A percentile compares a stretch with the other conserved stretches of the same genome.
phyloP scores from a whole-genome alignment of 148 eudicot species.

The Tetragonia tetragonoides region DNA sequence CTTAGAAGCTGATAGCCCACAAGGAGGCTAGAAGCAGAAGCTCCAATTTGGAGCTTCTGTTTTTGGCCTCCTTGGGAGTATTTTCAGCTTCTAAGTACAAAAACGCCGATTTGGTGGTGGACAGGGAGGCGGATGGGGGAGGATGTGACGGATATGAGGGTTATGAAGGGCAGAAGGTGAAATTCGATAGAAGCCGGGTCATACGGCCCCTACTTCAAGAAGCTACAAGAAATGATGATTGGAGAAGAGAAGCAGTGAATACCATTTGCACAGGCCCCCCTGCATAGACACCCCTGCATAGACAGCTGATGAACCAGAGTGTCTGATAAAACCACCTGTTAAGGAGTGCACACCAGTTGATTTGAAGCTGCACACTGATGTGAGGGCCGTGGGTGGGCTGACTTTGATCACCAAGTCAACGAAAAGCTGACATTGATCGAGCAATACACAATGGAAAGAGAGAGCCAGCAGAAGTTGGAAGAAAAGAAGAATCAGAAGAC shows the following conservation, averaged over 20 bases:
- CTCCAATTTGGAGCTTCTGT: no score
- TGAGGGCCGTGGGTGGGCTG: slow-evolving; percentile 85
- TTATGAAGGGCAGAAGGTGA: no score
- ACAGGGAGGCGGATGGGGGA: no score
- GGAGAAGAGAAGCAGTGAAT: slow-evolving; percentile 82
- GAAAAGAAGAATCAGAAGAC: slow-evolving; percentile 82
- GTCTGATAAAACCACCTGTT: slow-evolving; percentile 72
- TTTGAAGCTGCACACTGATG: slow-evolving; percentile 71
- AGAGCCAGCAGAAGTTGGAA: slow-evolving; percentile 72
- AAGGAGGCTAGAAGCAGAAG: slow-evolving; percentile 32
- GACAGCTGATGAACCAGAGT: slow-evolving; percentile 95
- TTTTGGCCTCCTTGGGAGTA: no score
- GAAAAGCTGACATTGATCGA: slow-evolving; percentile 61
- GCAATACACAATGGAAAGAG: slow-evolving; percentile 68
- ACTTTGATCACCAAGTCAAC: slow-evolving; percentile 76
- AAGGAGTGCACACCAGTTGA: slow-evolving; percentile 86
- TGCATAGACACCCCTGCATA: slow-evolving; percentile 80
- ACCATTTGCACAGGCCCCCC: slow-evolving; percentile 90
- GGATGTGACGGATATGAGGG: no score
- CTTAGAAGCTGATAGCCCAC: no score
- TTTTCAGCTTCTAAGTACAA: no score
- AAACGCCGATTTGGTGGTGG: no score
- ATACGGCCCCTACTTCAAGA: slow-evolving; percentile 38
- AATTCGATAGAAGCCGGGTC: no score
- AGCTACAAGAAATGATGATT: slow-evolving; percentile 61